Evolutionary conservation across 2,329 filamentous ascomycete species (phyloP).

Genomic region (Acrocalymma vagum): DNA sequence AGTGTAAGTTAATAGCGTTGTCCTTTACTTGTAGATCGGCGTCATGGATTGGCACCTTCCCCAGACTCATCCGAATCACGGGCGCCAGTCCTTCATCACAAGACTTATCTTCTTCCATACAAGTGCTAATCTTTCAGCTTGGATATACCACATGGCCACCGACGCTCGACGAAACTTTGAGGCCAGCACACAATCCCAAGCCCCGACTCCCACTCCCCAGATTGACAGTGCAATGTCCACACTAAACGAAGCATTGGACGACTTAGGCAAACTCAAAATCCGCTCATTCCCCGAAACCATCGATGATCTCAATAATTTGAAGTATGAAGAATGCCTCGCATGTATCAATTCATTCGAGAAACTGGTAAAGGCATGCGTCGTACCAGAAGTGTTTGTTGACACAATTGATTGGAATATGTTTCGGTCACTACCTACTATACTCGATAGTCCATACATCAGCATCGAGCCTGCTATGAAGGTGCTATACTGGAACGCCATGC

Average conservation of each 20-base stretch:
- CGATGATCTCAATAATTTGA: conserved; percentile 1
- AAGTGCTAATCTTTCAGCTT: conserved; percentile 7
- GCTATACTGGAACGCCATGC: conserved; percentile 19
- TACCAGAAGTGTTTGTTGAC: conserved; percentile 6
- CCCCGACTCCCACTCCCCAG: conserved; percentile 5
- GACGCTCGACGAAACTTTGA: conserved; percentile 16
- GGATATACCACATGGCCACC: conserved; percentile 20
- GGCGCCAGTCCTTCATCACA: too few relatives aligned
- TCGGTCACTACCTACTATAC: conserved; percentile 8
- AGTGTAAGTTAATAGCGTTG: too few relatives aligned
- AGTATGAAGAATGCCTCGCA: conserved; percentile 8
- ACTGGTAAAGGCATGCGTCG: conserved; percentile 5
- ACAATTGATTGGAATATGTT: conserved; percentile 8
- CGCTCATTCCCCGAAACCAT: neutral
- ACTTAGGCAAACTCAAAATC: conserved; percentile 15
- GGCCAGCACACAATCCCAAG: neutral
- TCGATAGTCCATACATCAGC: conserved; percentile 15
- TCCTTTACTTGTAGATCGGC: too few relatives aligned
- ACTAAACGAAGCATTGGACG: conserved; percentile 15
- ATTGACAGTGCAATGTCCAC: conserved; percentile 15
- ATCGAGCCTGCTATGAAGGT: conserved; percentile 15
- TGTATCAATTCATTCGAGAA: conserved; percentile 16
- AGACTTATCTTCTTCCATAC: neutral
- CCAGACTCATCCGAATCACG: too few relatives aligned
- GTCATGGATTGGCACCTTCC: too few relatives aligned